Evolutionary conservation across 2,329 filamentous ascomycete species (phyloP).

Genomic region (Cladosporium sp.): DNA sequence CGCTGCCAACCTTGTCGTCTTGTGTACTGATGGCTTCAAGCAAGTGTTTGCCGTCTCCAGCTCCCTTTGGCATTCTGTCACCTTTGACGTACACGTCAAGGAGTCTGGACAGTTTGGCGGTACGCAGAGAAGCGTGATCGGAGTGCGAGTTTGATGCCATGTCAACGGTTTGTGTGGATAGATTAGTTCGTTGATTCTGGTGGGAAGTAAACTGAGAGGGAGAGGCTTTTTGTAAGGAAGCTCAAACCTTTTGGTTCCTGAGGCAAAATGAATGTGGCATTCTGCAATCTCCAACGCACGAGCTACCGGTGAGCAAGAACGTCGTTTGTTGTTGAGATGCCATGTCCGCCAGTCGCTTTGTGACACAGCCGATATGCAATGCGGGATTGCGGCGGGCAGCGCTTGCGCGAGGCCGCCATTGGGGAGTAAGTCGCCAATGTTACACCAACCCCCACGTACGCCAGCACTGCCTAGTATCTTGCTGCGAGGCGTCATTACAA

Average conservation of each 20-base stretch:
- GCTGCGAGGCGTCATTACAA: too few species aligned
- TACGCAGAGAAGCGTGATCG: constrained; percentile 23
- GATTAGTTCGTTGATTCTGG: neutral
- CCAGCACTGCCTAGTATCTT: neutral
- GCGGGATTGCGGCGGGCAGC: neutral
- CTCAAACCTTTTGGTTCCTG: too few species aligned
- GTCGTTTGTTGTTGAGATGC: neutral
- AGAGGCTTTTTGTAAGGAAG: too few species aligned
- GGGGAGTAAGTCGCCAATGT: neutral
- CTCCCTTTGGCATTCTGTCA: constrained; percentile 34
- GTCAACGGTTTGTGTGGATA: too few species aligned
- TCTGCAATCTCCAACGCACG: too few species aligned
- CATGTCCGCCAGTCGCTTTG: neutral
- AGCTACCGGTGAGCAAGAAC: neutral
- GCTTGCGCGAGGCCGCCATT: neutral
- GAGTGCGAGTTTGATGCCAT: neutral
- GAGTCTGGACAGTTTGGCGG: too few species aligned
- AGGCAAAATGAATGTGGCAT: too few species aligned
- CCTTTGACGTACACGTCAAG: constrained; percentile 39
- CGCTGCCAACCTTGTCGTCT: constrained; percentile 36
- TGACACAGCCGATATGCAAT: too few species aligned
- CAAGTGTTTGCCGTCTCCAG: constrained; percentile 41
- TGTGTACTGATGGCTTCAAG: constrained; percentile 46
- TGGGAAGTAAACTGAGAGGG: too few species aligned
- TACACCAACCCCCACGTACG: neutral